A percentile compares a stretch with the other conserved stretches of the same genome.
phyloP scores from a whole-genome alignment of 2,329 filamentous ascomycete genomes.

The Colletotrichum tropicale region DNA sequence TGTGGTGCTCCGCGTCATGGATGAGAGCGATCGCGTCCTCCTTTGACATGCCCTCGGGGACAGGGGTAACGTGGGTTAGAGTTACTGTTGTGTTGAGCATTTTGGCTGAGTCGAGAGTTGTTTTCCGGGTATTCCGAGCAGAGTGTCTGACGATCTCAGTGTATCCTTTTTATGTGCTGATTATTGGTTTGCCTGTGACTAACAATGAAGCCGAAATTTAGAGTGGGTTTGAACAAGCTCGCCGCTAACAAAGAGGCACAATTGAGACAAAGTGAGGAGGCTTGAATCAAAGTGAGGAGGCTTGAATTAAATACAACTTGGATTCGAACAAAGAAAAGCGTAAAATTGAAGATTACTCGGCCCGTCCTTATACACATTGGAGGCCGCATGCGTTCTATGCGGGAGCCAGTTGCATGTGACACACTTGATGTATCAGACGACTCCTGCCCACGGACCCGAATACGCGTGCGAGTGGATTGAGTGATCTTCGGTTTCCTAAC shows the following conservation, averaged over 20 bases:
- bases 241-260: not conserved
- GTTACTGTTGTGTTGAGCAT: slow-evolving; percentile 50
- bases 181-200: not conserved
- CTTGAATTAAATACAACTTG: not conserved
- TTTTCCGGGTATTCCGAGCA: not conserved
- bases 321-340: not conserved
- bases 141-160: not conserved
- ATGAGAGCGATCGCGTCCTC: slow-evolving; percentile 48
- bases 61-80: slow-evolving; percentile 44
- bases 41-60: slow-evolving; percentile 41
- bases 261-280: not conserved
- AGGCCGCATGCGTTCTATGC: not conserved
- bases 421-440: slow-evolving; percentile 14
- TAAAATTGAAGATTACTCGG: not conserved
- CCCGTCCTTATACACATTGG: not conserved
- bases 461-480: not conserved
- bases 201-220: not conserved
- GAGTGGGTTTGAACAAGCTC: not conserved
- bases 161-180: not conserved
- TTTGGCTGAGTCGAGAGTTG: not conserved
- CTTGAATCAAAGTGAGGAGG: not conserved
- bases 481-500: not conserved
- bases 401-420: slow-evolving; percentile 10
- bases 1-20: slow-evolving; percentile 56
- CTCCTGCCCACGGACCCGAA: slow-evolving; percentile 6